phyloP scores from a whole-genome alignment of 2,329 filamentous ascomycete species.

The Alternaria dauci region DNA sequence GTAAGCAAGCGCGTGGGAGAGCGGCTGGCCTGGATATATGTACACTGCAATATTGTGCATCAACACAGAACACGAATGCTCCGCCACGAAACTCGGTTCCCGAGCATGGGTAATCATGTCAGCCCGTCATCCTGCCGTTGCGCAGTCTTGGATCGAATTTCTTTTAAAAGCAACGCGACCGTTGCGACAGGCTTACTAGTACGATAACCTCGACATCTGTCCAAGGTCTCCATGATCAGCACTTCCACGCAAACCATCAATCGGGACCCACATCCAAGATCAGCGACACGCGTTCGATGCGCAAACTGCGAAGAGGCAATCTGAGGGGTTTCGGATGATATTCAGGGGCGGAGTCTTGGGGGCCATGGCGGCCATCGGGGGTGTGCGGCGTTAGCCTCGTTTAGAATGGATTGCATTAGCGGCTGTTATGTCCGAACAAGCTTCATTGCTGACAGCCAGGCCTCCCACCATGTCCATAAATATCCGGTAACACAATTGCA shows the following conservation, averaged over 20 bases:
- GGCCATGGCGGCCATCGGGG: not conserved
- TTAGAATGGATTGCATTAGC: conserved; percentile 12
- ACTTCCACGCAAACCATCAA: conserved; percentile 1
- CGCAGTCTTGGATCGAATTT: not conserved
- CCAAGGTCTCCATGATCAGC: conserved; percentile 5
- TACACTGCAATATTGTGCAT: conserved; percentile 1
- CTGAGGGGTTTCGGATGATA: not conserved
- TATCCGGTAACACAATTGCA: not conserved
- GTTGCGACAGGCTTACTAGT: not conserved
- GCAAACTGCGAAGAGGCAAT: not conserved
- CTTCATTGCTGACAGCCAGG: conserved; percentile 1
- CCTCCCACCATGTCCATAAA: conserved; percentile 6
- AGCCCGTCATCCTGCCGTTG: not conserved
- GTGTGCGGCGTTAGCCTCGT: not conserved
- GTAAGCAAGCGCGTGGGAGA: not conserved
- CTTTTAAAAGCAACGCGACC: not conserved
- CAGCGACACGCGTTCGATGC: conserved; percentile 17
- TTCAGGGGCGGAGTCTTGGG: conserved; percentile 8
- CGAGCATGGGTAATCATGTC: conserved; percentile 1
- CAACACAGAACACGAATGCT: conserved; percentile 2
- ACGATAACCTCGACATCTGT: not conserved
- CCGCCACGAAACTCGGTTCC: conserved; percentile 7
- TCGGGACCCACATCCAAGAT: conserved; percentile 9
- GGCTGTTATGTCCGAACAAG: conserved; percentile 10
- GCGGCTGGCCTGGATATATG: not conserved